Base-by-base conservation (phyloP, 1,284 basidiomycete species). In the Ustilago cynodontis region DNA sequence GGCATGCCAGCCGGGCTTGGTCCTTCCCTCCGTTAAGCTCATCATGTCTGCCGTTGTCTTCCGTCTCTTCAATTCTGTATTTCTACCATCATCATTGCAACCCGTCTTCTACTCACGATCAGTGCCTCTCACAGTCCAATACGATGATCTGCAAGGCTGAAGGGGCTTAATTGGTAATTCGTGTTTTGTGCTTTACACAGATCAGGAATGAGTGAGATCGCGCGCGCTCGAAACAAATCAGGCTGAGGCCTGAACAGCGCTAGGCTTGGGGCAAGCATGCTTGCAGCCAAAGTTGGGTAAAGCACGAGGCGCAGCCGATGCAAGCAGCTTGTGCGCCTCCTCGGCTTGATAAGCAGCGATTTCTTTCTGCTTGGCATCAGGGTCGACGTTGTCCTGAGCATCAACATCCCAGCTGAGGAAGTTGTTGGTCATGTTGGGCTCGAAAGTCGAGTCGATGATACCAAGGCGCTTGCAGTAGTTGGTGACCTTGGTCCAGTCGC, bases 391-490 rank as follows among this genome's bases (percentile, higher is more conserved):
- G 31, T 82, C 80, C n/a, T 76, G 71, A 43, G 61, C 54, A 18
- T 74, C 64, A 1, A 71, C 59, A 18, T 76, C 20, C 81, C 81
- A 82, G 14, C 61, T 67, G 33, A 83, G 74, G 66, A 64, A 83
- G 49, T n/a, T 63, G 67, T 87, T 87, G 68, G 87, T 87, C 78
- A 82, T 85, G 79, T 87, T 87, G 49, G 80, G 81, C 65, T 82
- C 71, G 61, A 87, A 87, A 54, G 71, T 75, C 2, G 70, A 61
- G 20, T 68, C 69, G 45, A 87, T 82, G 58, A 87, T 81, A 13
- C 82, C 81, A n/a, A 87, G 84, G 22, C 86, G 78, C 75, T 87
- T 86, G 71, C 81, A 86, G 77, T 87, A 87, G 65, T 79, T 81
- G 62, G 84, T 86, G 53, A 86, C 85, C 80, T 86, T 83, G 59